Evolutionary conservation across 768 basidiomycete genomes (phyloP), one percentile per base, ranked within the genome.

Genomic region (Cystobasidium ongulense): DNA sequence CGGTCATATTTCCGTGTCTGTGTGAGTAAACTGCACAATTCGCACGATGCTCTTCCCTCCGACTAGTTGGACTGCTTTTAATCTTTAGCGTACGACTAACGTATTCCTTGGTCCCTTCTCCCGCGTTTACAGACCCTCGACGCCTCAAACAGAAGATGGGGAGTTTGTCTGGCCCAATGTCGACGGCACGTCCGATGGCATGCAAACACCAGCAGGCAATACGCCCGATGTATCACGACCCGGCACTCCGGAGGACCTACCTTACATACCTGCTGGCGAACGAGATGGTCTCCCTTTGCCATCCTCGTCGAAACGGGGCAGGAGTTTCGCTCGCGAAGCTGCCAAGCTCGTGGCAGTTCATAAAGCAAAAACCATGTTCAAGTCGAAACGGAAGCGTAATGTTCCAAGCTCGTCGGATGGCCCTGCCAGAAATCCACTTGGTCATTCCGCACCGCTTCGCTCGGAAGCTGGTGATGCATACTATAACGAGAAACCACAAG

Each of bases 221-320:
- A 73, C 72, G 4, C 72, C 72, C 2, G 63, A 73, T 11, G 41
- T n/a, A 8, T 63, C 62, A 38, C 29, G 72, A 46, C 72, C 72
- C 11, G 59, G 17, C 1, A 73, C 72, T 4, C 72, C 72, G 2
- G 72, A 73, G n/a, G 59, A 25, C 21, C 21, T 35, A 1, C 61
- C 63, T 1, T 11, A 33, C 72, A 73, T 73, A 3, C 59, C 64
- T 18, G 57, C 36, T 3, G 75, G 75, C 1, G 75, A 75, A 35
- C 36, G 62, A 27, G 75, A 75, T 66, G 75, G 75, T 11, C 63
- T 75, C 38, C 75, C 75, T 1, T 15, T 74, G 50, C 38, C 29
- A 18, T 33, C 39, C 1, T 35, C 74, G 2, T 23, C 23, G n/a
- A 59, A 41, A 25, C 21, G 62, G 1, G 72, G 62, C 2, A 57